Evolutionary conservation across 1,284 basidiomycete species (phyloP), one percentile per base, ranked within the genome.

Genomic region (Moesziomyces sp.): DNA sequence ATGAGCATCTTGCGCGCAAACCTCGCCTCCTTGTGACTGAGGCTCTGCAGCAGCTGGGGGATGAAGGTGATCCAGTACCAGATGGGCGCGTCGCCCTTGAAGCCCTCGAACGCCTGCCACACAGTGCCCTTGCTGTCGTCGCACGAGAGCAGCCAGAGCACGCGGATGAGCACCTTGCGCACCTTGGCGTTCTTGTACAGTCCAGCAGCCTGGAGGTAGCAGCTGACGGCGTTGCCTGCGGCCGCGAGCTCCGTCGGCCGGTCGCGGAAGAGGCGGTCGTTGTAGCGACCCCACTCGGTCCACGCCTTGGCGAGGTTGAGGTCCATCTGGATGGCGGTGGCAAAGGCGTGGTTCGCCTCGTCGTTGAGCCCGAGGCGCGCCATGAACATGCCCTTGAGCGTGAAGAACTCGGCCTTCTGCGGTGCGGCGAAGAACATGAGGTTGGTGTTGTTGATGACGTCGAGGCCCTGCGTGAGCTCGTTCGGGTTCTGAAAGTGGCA

Each of bases 21-120:
- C 78, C 93, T 93, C 35, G 93, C 91, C 85, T 99, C 97, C 52
- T 93, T 89, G 70, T 96, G 91, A 8, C 92, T 92, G 26, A 99
- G 88, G 3, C 94, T 94, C 52, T 93, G 85, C 73, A 95, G 90
- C n/a, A 99, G 88, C 82, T 99, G 97, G 16, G 97, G 97, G 52
- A 98, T 95, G 59, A 98, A 88, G 1, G 95, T 93, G 78, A 99
- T 97, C 97, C 97, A 99, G 85, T 94, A 97, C 97, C 97, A 99
- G 76, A 93, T 92, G 13, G 94, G 94, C 8, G 93, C 90, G 79
- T 99, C 97, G 64, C 97, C 97, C 84, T 95, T 96, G 87, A 97
- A 98, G 43, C 90, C 91, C 52, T 99, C 96, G 81, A 99, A 99
- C 1, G 94, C 93, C 66, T 91, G 90, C 24, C 93, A 91, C 58